Percentiles rank a stretch among this genome's conserved stretches.
phyloP scores from a whole-genome alignment of 257 asterid species.

The Solanum tarijense region DNA sequence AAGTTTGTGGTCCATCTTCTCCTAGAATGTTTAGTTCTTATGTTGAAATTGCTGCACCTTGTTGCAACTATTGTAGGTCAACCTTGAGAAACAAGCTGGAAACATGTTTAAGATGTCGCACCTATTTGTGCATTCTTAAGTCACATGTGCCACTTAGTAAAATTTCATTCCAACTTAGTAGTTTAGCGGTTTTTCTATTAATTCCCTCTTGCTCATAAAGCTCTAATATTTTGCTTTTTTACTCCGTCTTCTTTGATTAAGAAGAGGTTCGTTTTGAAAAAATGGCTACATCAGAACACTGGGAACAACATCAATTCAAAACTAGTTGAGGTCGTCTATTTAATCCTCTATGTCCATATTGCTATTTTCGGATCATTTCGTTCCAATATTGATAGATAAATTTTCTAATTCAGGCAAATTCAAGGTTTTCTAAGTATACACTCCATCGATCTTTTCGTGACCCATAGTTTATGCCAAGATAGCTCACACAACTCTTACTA shows the following conservation, averaged over 20 bases:
- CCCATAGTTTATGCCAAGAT: neutral
- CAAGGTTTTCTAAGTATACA: neutral
- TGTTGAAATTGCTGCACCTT: neutral
- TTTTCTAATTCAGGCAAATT: neutral
- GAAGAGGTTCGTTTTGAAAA: neutral
- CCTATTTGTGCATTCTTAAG: neutral
- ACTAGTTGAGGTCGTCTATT: neutral
- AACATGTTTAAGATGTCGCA: neutral
- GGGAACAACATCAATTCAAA: neutral
- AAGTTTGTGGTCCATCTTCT: neutral
- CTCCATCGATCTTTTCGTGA: constrained; percentile 2
- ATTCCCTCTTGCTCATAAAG: neutral
- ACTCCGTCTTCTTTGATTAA: neutral
- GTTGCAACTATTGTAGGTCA: neutral
- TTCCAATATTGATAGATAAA: neutral
- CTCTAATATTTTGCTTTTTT: neutral
- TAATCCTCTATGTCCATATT: neutral
- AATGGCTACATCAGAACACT: neutral
- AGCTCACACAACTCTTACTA: neutral
- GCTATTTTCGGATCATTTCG: neutral
- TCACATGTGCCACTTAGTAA: neutral
- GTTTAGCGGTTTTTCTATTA: neutral
- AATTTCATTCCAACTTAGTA: neutral
- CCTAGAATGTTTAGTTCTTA: neutral
- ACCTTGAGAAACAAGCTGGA: neutral